Evolutionary conservation across 73 alveolate species (phyloP).

Genomic region (Paramecium bursaria): DNA sequence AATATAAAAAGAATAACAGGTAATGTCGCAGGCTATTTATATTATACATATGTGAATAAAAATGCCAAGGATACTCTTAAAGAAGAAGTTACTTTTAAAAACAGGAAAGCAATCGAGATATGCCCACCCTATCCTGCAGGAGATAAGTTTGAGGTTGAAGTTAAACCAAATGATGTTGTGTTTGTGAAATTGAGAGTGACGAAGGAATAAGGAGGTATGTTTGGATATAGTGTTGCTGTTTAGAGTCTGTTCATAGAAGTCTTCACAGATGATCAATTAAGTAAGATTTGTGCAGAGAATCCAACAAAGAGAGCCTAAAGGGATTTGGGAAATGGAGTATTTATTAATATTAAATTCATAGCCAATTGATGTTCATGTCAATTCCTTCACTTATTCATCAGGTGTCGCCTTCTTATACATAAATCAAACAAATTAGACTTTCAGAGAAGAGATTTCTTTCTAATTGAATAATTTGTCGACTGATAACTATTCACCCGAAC

Average conservation of each 20-base stretch:
- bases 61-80: slow-evolving; percentile 11
- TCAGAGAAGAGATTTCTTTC: background rate
- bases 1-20: slow-evolving; percentile 60
- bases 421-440: background rate
- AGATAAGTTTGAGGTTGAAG: slow-evolving; percentile 23
- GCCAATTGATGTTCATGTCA: slow-evolving; percentile 1
- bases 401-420: slow-evolving; percentile 39
- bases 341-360: background rate
- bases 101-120: slow-evolving; percentile 45
- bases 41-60: slow-evolving; percentile 61
- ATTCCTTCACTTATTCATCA: slow-evolving; percentile 19
- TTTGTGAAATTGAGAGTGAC: slow-evolving; percentile 61
- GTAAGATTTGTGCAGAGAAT: background rate
- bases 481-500: too few species aligned
- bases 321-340: background rate
- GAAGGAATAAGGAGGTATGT: slow-evolving; percentile 56
- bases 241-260: background rate
- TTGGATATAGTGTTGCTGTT: slow-evolving; percentile 15
- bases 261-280: slow-evolving; percentile 13
- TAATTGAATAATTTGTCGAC: background rate
- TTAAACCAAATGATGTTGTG: slow-evolving; percentile 32
- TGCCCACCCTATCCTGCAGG: slow-evolving; percentile 38
- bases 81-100: slow-evolving; percentile 37
- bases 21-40: slow-evolving; percentile 58
- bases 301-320: slow-evolving; percentile 20